These are phyloP conservation scores for Arachnopeziza araneosa DNA, from an alignment of 2,329 filamentous ascomycete species.

Conservation along the genomic window DNA sequence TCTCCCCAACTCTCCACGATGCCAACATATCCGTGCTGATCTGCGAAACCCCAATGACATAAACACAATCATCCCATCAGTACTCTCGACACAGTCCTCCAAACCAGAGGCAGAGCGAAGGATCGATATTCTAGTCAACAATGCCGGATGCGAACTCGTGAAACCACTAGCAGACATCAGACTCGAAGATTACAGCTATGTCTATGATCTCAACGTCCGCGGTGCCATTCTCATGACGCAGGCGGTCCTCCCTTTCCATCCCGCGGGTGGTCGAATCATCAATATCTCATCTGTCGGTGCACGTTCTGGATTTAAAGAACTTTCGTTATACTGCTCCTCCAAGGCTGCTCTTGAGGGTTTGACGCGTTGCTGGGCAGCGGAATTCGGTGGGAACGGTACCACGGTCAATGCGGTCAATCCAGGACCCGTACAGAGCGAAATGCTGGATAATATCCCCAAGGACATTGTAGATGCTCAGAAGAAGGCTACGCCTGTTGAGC, in stretches of 20 bases:
- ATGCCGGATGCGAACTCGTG: slow-evolving; percentile 39
- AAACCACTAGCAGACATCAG: slow-evolving; percentile 36
- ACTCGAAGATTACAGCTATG: slow-evolving; percentile 43
- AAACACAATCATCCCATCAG: background rate
- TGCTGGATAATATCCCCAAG: slow-evolving; percentile 12
- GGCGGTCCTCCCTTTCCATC: slow-evolving; percentile 46
- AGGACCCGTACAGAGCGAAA: slow-evolving; percentile 1
- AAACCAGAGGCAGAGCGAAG: slow-evolving; percentile 26
- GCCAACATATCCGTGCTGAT: background rate
- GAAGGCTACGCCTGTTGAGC: slow-evolving; percentile 10
- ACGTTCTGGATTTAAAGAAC: slow-evolving; percentile 37
- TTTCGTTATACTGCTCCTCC: slow-evolving; percentile 48
- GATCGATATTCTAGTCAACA: slow-evolving; percentile 52
- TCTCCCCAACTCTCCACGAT: background rate
- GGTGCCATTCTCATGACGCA: slow-evolving; percentile 49
- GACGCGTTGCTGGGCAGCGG: slow-evolving; percentile 49
- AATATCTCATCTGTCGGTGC: slow-evolving; percentile 52
- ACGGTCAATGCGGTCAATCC: slow-evolving; percentile 5
- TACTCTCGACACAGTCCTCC: background rate
- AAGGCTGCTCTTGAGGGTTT: slow-evolving; percentile 57
- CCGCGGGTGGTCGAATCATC: slow-evolving; percentile 44
- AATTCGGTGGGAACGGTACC: slow-evolving; percentile 1
- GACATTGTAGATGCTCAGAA: slow-evolving; percentile 17
- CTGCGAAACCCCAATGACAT: background rate
- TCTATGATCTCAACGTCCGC: slow-evolving; percentile 53